Conservation (phyloP, 2,329 filamentous ascomycete species). For the Calonectria pseudoturangicola region DNA sequence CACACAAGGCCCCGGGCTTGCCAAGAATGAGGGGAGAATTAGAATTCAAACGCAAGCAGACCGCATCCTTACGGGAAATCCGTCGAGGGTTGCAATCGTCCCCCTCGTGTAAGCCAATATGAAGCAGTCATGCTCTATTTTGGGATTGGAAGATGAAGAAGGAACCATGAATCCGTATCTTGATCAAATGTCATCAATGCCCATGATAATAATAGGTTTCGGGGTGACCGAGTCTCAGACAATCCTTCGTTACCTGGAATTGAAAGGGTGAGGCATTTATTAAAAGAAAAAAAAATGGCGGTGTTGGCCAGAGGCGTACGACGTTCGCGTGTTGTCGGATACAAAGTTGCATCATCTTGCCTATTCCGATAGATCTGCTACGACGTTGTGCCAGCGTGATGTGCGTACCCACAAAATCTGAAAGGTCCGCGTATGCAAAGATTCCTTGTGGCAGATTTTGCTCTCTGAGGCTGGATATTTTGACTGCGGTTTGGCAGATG, state of each 20-base stretch:
- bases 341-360: background rate
- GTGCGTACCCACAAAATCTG: background rate
- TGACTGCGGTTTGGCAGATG: background rate
- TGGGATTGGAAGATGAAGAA: background rate
- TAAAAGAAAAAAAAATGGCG: background rate
- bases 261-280: conserved; percentile 5
- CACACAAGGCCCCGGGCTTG: background rate
- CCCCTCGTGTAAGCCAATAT: background rate
- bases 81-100: background rate
- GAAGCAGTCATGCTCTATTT: background rate
- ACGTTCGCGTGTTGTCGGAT: background rate
- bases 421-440: no score
- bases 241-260: background rate
- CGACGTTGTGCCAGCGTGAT: background rate
- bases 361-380: background rate
- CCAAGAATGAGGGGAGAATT: conserved; percentile 1
- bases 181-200: no score
- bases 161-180: background rate
- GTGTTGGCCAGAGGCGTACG: background rate
- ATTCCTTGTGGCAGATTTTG: no score
- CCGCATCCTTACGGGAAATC: background rate
- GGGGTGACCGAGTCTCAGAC: background rate
- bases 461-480: no score
- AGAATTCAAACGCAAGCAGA: background rate
- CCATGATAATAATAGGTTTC: background rate